phyloP scores from a whole-genome alignment of 2,329 filamentous ascomycete species.

The Tolypocladium tundrense region DNA sequence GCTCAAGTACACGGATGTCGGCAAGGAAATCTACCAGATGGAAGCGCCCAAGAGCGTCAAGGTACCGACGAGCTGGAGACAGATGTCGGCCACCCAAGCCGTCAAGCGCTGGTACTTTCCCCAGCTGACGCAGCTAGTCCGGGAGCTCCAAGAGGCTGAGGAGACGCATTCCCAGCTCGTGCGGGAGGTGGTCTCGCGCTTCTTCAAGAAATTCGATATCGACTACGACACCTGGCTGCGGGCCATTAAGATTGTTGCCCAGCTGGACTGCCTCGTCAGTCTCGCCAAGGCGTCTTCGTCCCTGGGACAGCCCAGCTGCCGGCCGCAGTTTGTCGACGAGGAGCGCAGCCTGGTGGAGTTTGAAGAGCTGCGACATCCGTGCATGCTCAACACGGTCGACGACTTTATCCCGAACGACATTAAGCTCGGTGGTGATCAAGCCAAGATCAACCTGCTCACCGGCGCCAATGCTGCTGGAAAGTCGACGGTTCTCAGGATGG shows the following conservation, averaged over 20 bases:
- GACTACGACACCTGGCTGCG: slow-evolving; percentile 79
- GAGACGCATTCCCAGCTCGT: slow-evolving; percentile 88
- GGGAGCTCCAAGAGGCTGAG: slow-evolving; percentile 83
- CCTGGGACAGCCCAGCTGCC: slow-evolving; percentile 77
- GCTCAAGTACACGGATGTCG: slow-evolving; percentile 71
- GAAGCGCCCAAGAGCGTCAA: slow-evolving; percentile 80
- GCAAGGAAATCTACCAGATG: slow-evolving; percentile 95
- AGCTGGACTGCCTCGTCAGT: slow-evolving; percentile 91
- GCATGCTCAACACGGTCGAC: slow-evolving; percentile 77
- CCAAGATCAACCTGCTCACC: slow-evolving; percentile 85
- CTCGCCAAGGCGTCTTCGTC: slow-evolving; percentile 79
- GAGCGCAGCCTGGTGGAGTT: slow-evolving; percentile 87
- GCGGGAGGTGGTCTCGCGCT: slow-evolving; percentile 72
- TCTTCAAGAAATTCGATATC: slow-evolving; percentile 81
- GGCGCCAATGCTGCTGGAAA: slow-evolving; percentile 97
- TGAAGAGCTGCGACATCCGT: slow-evolving; percentile 84
- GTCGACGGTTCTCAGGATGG: slow-evolving; percentile 92
- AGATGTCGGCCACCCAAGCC: slow-evolving; percentile 87
- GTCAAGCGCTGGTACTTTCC: slow-evolving; percentile 92
- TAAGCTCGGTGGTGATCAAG: slow-evolving; percentile 65
- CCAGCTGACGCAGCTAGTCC: slow-evolving; percentile 71
- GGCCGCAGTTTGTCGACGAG: slow-evolving; percentile 77
- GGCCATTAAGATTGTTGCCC: slow-evolving; percentile 80
- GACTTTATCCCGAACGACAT: slow-evolving; percentile 98
- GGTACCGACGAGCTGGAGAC: slow-evolving; percentile 81